Base-by-base conservation (phyloP, 176 grass and related monocot species). In the Phoenix roebelenii region DNA sequence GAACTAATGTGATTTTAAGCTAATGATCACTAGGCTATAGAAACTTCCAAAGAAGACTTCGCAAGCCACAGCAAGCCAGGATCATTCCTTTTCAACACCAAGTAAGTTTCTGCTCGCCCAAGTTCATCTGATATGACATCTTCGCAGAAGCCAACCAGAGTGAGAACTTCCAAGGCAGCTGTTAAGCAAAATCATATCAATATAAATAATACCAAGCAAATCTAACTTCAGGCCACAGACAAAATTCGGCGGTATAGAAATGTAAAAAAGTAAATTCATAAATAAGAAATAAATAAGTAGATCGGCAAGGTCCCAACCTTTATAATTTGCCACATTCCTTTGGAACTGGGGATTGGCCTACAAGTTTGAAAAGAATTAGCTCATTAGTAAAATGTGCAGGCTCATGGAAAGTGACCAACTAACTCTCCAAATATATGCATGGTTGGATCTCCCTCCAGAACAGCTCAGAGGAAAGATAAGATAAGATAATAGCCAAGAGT, bases 61-160 rank as follows among this genome's bases (percentile, higher is more conserved):
- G 82, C 93, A 17, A 98, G 82, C 93, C 88, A 89, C 58, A 92
- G 39, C 74, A 98, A 79, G 16, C 88, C 88, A 65, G 84, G 93
- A 74, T 92, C 88, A 0, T 98, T 89, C 65, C 93, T 92, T 75
- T 83, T 98, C 82, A 98, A 52, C 18, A 98, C 79, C 73, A 98
- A 22, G 63, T 85, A 92, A 12, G 84, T 76, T 50, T 98, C 93
- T 0, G 52, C 65, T 61, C 22, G 65, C 7, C 93, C 87, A 25
- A 92, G 22, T 59, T 84, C 87, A 50, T 92, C 84, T 4, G 79
- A 63, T 25, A 89, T 30, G 1, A 81, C 82, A 59, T 98, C 84
- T 76, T 98, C 87, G 3, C 60, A 71, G 69, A 98, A 92, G 12
- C 93, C 93, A 2, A 98, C 85, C 84, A 92, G 73, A 65, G 88